Evolutionary conservation across 2,329 filamentous ascomycete genomes (phyloP), one percentile per base, ranked within the genome.

Genomic region (Dactylonectria macrodidyma): DNA sequence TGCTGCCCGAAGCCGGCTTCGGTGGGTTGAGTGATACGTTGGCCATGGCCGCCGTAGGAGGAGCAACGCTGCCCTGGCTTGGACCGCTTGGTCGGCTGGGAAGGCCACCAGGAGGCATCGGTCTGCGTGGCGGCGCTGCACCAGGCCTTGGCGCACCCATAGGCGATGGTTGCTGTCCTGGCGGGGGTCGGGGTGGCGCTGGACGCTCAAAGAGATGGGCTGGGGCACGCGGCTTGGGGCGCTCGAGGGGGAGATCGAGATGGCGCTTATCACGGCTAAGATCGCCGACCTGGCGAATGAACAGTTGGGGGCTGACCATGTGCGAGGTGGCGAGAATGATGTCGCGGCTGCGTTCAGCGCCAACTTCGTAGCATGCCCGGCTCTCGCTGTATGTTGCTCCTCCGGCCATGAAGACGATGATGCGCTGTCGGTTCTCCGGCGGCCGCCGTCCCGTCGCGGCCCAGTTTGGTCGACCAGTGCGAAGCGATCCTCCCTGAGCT

Each of bases 401-500:
- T 55, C 96, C 96, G 1, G 95, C 96, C 88, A 98, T 92, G 79
- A 97, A 98, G 16, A 98, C 91, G 66, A 99, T 93, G 61, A 98
- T 88, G 59, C 96, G 91, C 79, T 99, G 96, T 60, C 92, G 90
- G 71, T 95, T 97, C 78, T 98, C 95, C 2, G 81, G 67, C 86
- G 89, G 66, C 85, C 91, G 89, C 52, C 92, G 88, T 50, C 94
- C 91, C 10, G 93, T 92, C 60, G 94, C 93, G 2, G 96, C 96
- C 96, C 96, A 99, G 48, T 95, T 97, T 2, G 95, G 96, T 76
- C 97, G 97, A 16, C 95, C 95, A 10, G 94, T 93, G 65, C 96
- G 92, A 26, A 99, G 87, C 14, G 95, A 98, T 12, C 93, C 90
- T 71, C 93, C 88, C 30, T 88, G 82, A 4, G 83, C 84, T 6